Percentiles rank a stretch among this genome's conserved stretches.
Evolutionary conservation across 2,329 filamentous ascomycete species (phyloP).

Genomic region (Diplodia mutila): DNA sequence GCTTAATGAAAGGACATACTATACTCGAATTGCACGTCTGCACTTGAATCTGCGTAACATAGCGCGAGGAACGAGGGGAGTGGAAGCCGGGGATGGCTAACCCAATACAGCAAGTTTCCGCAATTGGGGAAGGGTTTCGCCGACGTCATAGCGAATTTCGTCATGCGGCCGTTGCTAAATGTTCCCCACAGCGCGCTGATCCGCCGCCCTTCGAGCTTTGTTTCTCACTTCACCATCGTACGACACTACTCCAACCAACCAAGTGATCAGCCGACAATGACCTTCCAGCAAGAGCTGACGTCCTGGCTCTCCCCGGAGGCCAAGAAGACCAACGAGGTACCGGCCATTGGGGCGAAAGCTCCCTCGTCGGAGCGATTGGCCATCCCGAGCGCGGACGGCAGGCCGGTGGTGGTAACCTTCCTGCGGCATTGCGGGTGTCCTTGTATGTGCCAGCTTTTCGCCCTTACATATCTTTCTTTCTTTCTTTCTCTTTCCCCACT

Average conservation of each 20-base stretch:
- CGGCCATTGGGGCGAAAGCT: slow-evolving; percentile 59
- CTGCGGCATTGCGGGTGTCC: slow-evolving; percentile 75
- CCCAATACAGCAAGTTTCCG: slow-evolving; percentile 17
- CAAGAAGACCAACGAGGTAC: slow-evolving; percentile 46
- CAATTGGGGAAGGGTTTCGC: neutral
- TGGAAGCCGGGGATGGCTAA: neutral
- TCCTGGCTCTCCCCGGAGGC: slow-evolving; percentile 47
- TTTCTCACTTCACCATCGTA: neutral
- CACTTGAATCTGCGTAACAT: neutral
- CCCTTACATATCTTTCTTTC: neutral
- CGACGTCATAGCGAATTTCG: slow-evolving; percentile 12
- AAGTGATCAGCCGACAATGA: slow-evolving; percentile 34
- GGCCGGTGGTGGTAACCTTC: slow-evolving; percentile 67
- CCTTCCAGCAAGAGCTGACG: slow-evolving; percentile 45
- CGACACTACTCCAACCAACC: neutral
- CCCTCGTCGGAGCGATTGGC: slow-evolving; percentile 58
- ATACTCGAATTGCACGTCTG: neutral
- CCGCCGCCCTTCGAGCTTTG: neutral
- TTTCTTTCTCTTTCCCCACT: neutral
- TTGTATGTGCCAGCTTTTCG: slow-evolving; percentile 55
- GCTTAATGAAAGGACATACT: neutral
- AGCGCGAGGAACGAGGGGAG: neutral
- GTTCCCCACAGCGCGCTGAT: neutral
- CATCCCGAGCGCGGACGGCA: slow-evolving; percentile 55
- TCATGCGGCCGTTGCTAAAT: neutral